These are phyloP conservation scores for Phytopythium delawarense DNA, from an alignment of 352 stramenopile species.

Conservation along the genomic window DNA sequence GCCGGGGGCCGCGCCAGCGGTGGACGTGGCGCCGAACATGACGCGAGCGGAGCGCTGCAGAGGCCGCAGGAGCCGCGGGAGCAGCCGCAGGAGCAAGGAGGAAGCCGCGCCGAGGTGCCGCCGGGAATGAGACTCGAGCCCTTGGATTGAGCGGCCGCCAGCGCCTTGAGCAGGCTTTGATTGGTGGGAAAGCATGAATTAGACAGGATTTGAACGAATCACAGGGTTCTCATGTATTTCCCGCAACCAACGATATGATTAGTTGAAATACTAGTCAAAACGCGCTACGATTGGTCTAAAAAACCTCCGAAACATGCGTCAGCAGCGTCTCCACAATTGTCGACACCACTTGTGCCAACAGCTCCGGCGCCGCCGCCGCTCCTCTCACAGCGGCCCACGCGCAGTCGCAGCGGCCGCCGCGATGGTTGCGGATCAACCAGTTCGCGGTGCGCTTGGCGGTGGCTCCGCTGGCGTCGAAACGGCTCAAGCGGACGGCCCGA, in stretches of 20 bases:
- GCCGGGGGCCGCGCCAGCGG: conserved; percentile 15
- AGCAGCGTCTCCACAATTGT: too few species aligned
- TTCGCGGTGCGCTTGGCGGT: background rate
- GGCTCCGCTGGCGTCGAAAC: too few species aligned
- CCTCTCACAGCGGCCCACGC: background rate
- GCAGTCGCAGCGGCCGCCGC: background rate
- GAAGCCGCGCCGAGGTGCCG: background rate
- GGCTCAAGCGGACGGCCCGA: too few species aligned
- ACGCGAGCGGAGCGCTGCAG: background rate
- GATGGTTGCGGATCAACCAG: background rate
- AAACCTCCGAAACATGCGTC: too few species aligned
- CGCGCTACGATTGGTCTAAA: too few species aligned
- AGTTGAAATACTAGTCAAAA: too few species aligned
- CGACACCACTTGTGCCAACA: background rate
- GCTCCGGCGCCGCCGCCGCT: background rate
- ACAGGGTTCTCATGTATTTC: background rate
- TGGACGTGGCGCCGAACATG: conserved; percentile 54
- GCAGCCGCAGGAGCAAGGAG: background rate
- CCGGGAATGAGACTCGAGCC: background rate
- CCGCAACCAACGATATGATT: too few species aligned
- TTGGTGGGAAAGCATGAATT: conserved; percentile 17
- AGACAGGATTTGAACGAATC: conserved; percentile 18
- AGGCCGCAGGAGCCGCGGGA: background rate
- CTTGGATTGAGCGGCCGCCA: background rate
- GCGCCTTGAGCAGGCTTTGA: background rate